Percentiles rank a stretch among this genome's conserved stretches.
phyloP scores from a whole-genome alignment of 805 yeast species.

The Starmerella vitae region DNA sequence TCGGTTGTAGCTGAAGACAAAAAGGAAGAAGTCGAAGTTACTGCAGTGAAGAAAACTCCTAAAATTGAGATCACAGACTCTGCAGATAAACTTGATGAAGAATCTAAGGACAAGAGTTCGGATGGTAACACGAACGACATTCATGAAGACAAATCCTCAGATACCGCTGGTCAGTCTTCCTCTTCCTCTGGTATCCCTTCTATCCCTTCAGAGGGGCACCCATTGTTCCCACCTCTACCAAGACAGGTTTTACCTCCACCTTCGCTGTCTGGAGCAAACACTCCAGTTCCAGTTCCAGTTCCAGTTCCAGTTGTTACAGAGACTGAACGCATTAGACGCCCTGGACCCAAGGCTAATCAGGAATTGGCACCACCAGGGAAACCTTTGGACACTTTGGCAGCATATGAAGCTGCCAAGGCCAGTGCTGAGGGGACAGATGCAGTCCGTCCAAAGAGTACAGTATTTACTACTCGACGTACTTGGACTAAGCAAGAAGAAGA shows the following conservation, averaged over 20 bases:
- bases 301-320: background rate
- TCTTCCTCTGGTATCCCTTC: too few species aligned
- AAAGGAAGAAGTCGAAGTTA: background rate
- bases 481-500: slow-evolving; percentile 88
- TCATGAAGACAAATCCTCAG: too few species aligned
- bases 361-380: slow-evolving; percentile 3
- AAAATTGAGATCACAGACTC: background rate
- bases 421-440: slow-evolving; percentile 20
- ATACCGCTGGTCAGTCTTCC: too few species aligned
- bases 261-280: background rate
- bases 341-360: slow-evolving; percentile 8
- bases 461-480: slow-evolving; percentile 38
- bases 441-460: slow-evolving; percentile 16
- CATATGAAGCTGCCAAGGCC: slow-evolving; percentile 23
- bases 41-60: background rate
- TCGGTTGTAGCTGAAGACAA: background rate
- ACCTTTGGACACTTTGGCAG: slow-evolving; percentile 20
- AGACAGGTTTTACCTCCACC: slow-evolving; percentile 17
- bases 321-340: slow-evolving; percentile 3
- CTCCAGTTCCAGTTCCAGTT: background rate
- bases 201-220: slow-evolving; percentile 13
- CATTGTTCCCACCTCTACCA: slow-evolving; percentile 18
- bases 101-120: background rate
- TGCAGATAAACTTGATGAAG: background rate
- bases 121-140: too few species aligned